Conservation (phyloP, 805 yeast species). For the Wickerhamomyces chambardii region DNA sequence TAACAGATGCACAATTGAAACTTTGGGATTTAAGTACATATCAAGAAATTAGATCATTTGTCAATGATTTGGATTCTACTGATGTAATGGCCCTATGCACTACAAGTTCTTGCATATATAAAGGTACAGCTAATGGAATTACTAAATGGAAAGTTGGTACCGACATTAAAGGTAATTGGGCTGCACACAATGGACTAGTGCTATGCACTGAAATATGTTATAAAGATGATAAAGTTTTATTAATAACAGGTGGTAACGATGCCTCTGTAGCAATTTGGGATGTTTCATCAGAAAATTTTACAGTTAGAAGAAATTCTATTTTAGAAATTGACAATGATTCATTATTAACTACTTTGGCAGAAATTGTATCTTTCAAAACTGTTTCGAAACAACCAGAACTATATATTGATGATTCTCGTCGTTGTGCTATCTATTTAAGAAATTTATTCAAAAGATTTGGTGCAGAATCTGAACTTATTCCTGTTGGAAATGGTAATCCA, state of each 20-base stretch:
- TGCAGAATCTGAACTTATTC: slow-evolving; percentile 58
- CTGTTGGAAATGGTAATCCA: slow-evolving; percentile 77
- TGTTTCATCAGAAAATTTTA: slow-evolving; percentile 16
- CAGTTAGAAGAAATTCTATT: slow-evolving; percentile 7
- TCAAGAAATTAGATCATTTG: slow-evolving; percentile 47
- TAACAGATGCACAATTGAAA: slow-evolving; percentile 64
- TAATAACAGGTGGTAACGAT: slow-evolving; percentile 65
- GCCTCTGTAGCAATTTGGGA: slow-evolving; percentile 72
- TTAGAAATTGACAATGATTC: slow-evolving; percentile 42
- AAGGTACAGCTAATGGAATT: slow-evolving; percentile 41
- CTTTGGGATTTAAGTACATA: slow-evolving; percentile 83
- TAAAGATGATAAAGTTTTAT: slow-evolving; percentile 28
- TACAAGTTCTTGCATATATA: slow-evolving; percentile 48
- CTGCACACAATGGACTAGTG: slow-evolving; percentile 46
- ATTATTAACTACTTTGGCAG: slow-evolving; percentile 51
- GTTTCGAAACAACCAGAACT: slow-evolving; percentile 67
- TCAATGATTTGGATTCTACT: slow-evolving; percentile 25
- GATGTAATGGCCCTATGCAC: slow-evolving; percentile 57
- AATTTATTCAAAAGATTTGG: slow-evolving; percentile 61
- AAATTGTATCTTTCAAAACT: slow-evolving; percentile 62
- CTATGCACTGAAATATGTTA: slow-evolving; percentile 45
- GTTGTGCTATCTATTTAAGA: slow-evolving; percentile 73
- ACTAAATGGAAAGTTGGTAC: slow-evolving; percentile 42
- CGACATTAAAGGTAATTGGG: slow-evolving; percentile 36
- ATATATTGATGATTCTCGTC: slow-evolving; percentile 70